Conservation (phyloP, 805 yeast species). For the Suhomyces canberraensis region DNA sequence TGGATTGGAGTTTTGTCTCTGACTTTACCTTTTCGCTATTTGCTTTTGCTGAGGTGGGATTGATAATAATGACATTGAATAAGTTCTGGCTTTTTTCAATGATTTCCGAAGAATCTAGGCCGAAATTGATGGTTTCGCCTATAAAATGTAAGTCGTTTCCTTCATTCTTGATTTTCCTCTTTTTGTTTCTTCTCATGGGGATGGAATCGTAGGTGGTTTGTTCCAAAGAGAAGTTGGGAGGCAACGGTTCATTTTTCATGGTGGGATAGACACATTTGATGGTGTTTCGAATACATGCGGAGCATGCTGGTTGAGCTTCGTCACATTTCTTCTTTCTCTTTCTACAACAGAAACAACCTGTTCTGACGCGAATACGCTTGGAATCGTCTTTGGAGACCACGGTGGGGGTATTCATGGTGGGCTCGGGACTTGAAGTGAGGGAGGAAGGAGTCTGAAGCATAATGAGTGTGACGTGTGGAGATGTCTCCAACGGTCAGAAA, state of each 20-base stretch:
- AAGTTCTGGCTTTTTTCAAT: not conserved
- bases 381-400: not conserved
- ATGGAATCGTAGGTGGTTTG: conserved; percentile 6
- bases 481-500: no score
- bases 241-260: conserved; percentile 9
- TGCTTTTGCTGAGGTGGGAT: conserved; percentile 3
- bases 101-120: not conserved
- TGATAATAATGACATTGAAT: conserved; percentile 7
- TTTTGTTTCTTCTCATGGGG: conserved; percentile 1
- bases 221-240: conserved; percentile 5
- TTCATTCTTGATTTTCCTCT: not conserved
- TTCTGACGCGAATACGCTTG: conserved; percentile 7
- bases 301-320: conserved; percentile 12
- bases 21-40: conserved; percentile 1
- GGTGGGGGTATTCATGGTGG: not conserved
- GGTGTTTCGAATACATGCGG: conserved; percentile 10
- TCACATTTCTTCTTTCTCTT: conserved; percentile 16
- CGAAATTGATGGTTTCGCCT: no score
- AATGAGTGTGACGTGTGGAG: no score
- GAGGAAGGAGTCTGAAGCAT: no score
- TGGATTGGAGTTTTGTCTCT: not conserved
- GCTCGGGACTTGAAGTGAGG: not conserved
- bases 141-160: not conserved
- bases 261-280: conserved; percentile 12
- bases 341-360: conserved; percentile 14